Evolutionary conservation across 331 rosid genomes (phyloP), one percentile per base, ranked within the genome.

Genomic region (Rhamnella rubrinervis): DNA sequence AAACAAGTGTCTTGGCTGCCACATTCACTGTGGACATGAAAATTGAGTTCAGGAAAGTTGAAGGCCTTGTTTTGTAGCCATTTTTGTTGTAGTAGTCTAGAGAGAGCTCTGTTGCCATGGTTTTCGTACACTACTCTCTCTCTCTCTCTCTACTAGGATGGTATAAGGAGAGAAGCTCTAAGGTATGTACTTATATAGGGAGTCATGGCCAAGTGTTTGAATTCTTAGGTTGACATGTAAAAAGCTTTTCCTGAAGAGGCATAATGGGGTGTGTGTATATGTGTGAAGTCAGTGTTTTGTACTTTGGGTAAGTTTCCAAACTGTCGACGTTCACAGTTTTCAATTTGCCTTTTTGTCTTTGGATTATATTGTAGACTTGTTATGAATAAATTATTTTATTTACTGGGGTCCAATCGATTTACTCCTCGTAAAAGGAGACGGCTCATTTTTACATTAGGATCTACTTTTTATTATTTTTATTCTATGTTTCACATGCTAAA

Each of bases 1-100:
- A 77, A 37, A 81, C 80, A 7, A 81, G 85, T 1, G 80, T 65
- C 46, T 64, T 81, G 16, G 82, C 82, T 21, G 85, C 82, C 18
- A 66, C 28, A 17, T 81, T 81, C 20, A 77, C 79, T 4, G 85
- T 77, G 65, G 76, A 81, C 71, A 73, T 68, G 68, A 81, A 81
- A 26, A 81, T n/a, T 47, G 77, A 70, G 72, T 59, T 77, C 63
- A 70, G 25, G 50, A 71, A 63, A 17, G 67, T n/a, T 21, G 75
- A 47, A 59, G 58, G 39, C 11, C 58, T 23, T 10, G 63, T 52
- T 26, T 44, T 62, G 80, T 41, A 25, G 15, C 52, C 41, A 44
- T 44, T 31, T 31, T 31, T 44, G 16, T 44, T 44, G 63, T 68
- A 68, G 25, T 60, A 28, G 7, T 37, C 77, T 18, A 73, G 62